These are phyloP conservation scores for Scheffersomyces ergatensis DNA, from an alignment of 805 yeast genomes.

Conservation along the genomic window DNA sequence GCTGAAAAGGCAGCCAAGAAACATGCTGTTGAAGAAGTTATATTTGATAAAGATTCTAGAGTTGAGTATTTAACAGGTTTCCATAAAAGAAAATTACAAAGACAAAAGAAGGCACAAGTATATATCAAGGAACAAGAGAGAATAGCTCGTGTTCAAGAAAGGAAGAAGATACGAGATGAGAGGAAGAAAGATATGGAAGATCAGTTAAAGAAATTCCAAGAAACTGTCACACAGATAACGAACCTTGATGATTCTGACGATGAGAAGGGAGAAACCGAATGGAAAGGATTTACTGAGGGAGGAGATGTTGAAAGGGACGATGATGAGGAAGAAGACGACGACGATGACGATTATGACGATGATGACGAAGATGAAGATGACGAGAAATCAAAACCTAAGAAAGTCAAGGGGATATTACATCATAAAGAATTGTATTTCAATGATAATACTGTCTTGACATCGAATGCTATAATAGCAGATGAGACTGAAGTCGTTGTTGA, in stretches of 20 bases:
- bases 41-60: slow-evolving; percentile 77
- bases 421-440: slow-evolving; percentile 39
- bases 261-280: slow-evolving; percentile 25
- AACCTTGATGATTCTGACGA: slow-evolving; percentile 16
- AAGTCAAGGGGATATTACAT: slow-evolving; percentile 42
- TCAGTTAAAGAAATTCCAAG: slow-evolving; percentile 58
- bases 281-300: slow-evolving; percentile 41
- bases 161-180: slow-evolving; percentile 70
- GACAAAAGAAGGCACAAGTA: slow-evolving; percentile 83
- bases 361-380: slow-evolving; percentile 11
- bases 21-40: slow-evolving; percentile 78
- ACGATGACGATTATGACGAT: slow-evolving; percentile 11
- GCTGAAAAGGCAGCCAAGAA: slow-evolving; percentile 64
- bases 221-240: slow-evolving; percentile 31
- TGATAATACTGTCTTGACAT: slow-evolving; percentile 14
- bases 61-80: slow-evolving; percentile 89
- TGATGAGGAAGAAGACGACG: slow-evolving; percentile 13
- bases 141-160: slow-evolving; percentile 68
- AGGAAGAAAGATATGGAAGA: slow-evolving; percentile 63
- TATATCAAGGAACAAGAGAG: slow-evolving; percentile 76
- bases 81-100: slow-evolving; percentile 86
- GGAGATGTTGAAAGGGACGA: slow-evolving; percentile 11
- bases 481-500: slow-evolving; percentile 44
- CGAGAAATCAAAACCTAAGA: slow-evolving; percentile 9
- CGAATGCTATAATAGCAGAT: slow-evolving; percentile 41